Evolutionary conservation across 2,329 filamentous ascomycete species (phyloP), one percentile per base, ranked within the genome.

Genomic region (Sarocladiaceae sp.): DNA sequence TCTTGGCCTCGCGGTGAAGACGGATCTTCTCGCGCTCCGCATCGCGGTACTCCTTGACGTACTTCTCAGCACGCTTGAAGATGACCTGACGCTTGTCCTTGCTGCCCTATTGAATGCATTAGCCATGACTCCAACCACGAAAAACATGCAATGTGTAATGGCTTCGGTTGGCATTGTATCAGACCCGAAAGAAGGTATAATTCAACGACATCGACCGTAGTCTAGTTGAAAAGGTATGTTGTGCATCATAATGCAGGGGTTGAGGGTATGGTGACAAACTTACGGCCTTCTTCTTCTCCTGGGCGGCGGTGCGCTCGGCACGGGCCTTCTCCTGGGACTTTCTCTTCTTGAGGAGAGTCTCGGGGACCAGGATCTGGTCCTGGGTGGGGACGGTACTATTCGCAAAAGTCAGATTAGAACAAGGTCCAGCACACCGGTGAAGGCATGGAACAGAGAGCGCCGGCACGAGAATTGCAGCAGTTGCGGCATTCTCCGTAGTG

Each of bases 261-360:
- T n/a, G 45, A 53, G 48, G 47, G 46, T 51, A 50, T 37, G 49
- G 32, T 48, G n/a, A 49, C 73, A 75, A 53, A 81, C 88, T 69
- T 70, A 97, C 93, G 78, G 88, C 80, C 78, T 93, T 93, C 73
- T 83, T 86, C 80, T 95, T 86, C 73, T 89, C 80, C 56, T 82
- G 69, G 63, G 87, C 86, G 55, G 85, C 79, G 58, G 78, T 72
- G 68, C 83, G 85, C 74, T 91, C 87, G 70, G 93, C 90, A 70
- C 90, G 87, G 69, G 90, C 89, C 83, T 96, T 95, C 83, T 98
- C 93, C 78, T 96, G 91, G 72, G 82, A 88, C 89, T 98, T 98
- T 79, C 93, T 88, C 88, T 98, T 98, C 87, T 98, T 98, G 72
- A 98, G 83, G 65, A 98, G 88, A 63, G 93, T 98, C 88, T 98